Conservation (phyloP, 441 rosid species). For the Eutrema salsugineum region DNA sequence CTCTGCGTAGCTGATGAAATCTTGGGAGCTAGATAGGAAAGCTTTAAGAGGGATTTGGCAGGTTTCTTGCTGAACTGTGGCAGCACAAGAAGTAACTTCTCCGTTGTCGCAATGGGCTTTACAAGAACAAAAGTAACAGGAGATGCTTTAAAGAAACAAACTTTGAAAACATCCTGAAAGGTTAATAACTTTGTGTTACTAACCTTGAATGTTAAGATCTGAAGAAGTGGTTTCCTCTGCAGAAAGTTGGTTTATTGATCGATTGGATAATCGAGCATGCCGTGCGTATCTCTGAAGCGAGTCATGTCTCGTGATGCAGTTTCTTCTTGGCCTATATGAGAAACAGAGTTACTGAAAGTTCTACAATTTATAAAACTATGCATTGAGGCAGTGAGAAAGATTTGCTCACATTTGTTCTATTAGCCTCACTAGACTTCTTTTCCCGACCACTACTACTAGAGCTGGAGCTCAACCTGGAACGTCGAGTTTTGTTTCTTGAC, state of each 20-base stretch:
- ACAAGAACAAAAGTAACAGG: background rate
- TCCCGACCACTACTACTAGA: constrained; percentile 5
- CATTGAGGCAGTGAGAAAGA: constrained; percentile 1
- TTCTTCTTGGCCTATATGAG: constrained; percentile 43
- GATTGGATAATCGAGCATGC: no score
- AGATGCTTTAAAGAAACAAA: background rate
- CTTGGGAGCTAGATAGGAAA: constrained; percentile 43
- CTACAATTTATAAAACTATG: background rate
- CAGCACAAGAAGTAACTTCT: constrained; percentile 29
- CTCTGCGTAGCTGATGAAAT: constrained; percentile 48
- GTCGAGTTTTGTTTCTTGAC: constrained; percentile 18
- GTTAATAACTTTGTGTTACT: background rate
- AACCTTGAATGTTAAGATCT: constrained; percentile 51
- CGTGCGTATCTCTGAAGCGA: constrained; percentile 13
- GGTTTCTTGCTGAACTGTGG: constrained; percentile 9
- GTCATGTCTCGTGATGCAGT: constrained; percentile 37
- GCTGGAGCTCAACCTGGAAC: constrained; percentile 18
- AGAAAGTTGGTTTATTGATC: constrained; percentile 28
- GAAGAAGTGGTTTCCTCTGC: constrained; percentile 31
- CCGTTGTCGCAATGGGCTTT: constrained; percentile 30
- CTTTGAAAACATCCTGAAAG: background rate
- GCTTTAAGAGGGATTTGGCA: constrained; percentile 32
- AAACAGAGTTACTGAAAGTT: background rate
- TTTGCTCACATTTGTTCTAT: constrained; percentile 22
- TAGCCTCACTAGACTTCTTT: constrained; percentile 13